These are phyloP conservation scores for Phytophthora palmivora DNA, from an alignment of 352 stramenopile species.

Conservation along the genomic window DNA sequence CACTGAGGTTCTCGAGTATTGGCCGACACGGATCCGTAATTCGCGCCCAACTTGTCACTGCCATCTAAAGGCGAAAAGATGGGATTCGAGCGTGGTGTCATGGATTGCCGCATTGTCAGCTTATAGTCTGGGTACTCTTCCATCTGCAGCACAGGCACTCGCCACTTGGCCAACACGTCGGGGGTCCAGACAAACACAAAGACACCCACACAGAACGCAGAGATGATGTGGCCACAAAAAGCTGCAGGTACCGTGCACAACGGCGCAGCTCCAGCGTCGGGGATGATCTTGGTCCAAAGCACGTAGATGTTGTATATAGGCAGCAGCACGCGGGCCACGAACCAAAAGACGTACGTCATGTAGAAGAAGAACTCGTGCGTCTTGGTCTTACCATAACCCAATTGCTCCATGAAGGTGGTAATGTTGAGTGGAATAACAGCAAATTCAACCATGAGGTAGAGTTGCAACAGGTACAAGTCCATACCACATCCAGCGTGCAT, in stretches of 20 bases:
- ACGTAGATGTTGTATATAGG: slow-evolving; percentile 86
- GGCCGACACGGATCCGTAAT: slow-evolving; percentile 48
- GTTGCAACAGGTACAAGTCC: slow-evolving; percentile 80
- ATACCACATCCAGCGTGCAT: slow-evolving; percentile 76
- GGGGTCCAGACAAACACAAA: slow-evolving; percentile 88
- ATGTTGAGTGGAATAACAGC: slow-evolving; percentile 85
- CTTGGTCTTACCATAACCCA: slow-evolving; percentile 72
- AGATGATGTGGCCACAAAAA: slow-evolving; percentile 84
- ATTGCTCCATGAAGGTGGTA: slow-evolving; percentile 80
- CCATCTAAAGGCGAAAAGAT: slow-evolving; percentile 41
- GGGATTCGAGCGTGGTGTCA: slow-evolving; percentile 71
- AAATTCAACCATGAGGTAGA: slow-evolving; percentile 88
- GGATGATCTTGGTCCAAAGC: slow-evolving; percentile 76
- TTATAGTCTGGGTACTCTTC: slow-evolving; percentile 85
- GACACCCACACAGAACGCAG: slow-evolving; percentile 80
- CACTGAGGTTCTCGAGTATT: slow-evolving; percentile 36
- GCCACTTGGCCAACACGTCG: slow-evolving; percentile 80
- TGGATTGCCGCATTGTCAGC: slow-evolving; percentile 78
- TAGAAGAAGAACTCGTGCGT: slow-evolving; percentile 77
- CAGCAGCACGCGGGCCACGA: slow-evolving; percentile 73
- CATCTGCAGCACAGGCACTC: slow-evolving; percentile 64
- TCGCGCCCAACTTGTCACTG: slow-evolving; percentile 29
- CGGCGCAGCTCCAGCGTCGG: slow-evolving; percentile 41
- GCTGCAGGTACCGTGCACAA: slow-evolving; percentile 73
- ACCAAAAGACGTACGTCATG: slow-evolving; percentile 80